Evolutionary conservation across 306 rosid genomes (phyloP), one percentile per base, ranked within the genome.

Genomic region (Argentina anserina): DNA sequence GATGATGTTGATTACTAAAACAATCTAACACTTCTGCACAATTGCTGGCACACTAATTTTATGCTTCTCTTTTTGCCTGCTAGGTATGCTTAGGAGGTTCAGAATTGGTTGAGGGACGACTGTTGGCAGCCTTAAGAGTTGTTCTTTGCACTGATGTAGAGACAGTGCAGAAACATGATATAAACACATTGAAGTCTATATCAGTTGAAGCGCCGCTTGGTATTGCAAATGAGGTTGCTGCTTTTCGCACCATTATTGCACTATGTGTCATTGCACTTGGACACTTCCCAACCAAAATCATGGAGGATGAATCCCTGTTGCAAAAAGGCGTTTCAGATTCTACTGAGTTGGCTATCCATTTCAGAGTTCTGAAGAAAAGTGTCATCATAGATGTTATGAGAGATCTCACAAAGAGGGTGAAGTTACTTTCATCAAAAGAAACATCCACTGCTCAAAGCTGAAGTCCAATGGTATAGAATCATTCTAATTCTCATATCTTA

Each of bases 201-300:
- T 81, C 89, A 65, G 85, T 82, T 25, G 95, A 89, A 75, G 96
- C 97, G 70, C 97, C 99, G 43, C 90, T 91, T 31, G 97, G 97
- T 34, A 75, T 86, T 80, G 86, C 87, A 81, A 91, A 78, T 65
- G 97, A 94, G 67, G 69, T 81, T 23, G 89, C 95, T 31, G 85
- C 86, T 9, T 84, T 91, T 31, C 97, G 96, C 9, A 86, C 99
- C 23, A 2, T 85, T 26, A 83, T 94, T 43, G 94, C 91, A 1
- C 73, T 94, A 13, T 94, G 97, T 70, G 90, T 85, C 81, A 89
- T 94, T 79, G 99, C 97, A 64, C 80, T 94, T 20, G 88, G 83
- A 67, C 96, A 94, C 80, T 94, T 94, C 78, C 97, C 99, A 21
- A 89, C 98, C 71, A 84, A 91, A 85, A 84, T 89, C 83, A 83